Evolutionary conservation across 129 eudicot species (phyloP).

Genomic region (Flaveria ramosissima): DNA sequence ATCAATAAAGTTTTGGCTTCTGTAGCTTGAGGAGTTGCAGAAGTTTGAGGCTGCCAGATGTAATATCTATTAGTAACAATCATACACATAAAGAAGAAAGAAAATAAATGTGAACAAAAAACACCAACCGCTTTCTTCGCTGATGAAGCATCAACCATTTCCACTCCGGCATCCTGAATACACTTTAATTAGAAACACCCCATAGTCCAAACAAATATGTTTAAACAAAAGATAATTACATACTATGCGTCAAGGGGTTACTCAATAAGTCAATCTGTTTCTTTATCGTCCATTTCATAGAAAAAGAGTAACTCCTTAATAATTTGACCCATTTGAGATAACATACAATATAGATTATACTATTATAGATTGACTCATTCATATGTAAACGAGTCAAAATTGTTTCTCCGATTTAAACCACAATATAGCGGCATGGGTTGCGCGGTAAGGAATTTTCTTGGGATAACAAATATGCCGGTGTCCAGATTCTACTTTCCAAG

Average conservation of each 20-base stretch:
- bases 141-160: constrained; percentile 62
- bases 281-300: too few relatives aligned
- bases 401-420: too few relatives aligned
- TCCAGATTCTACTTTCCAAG: constrained; percentile 73
- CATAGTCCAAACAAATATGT: not conserved
- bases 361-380: not conserved
- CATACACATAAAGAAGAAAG: not conserved
- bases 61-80: not conserved
- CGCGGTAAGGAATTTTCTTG: constrained; percentile 72
- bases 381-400: not conserved
- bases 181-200: not conserved
- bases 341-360: not conserved
- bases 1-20: constrained; percentile 82
- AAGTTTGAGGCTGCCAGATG: constrained; percentile 67
- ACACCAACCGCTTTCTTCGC: constrained; percentile 55
- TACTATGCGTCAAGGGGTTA: constrained; percentile 72
- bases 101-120: not conserved
- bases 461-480: constrained; percentile 75
- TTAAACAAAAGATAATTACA: not conserved
- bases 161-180: constrained; percentile 49
- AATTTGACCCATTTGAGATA: not conserved
- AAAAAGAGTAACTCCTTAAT: too few relatives aligned
- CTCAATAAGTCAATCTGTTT: constrained; percentile 37
- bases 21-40: constrained; percentile 52
- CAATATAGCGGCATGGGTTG: constrained; percentile 78